These are phyloP conservation scores for Ramaria rubella DNA, from an alignment of 768 basidiomycete species.

Conservation along the genomic window DNA sequence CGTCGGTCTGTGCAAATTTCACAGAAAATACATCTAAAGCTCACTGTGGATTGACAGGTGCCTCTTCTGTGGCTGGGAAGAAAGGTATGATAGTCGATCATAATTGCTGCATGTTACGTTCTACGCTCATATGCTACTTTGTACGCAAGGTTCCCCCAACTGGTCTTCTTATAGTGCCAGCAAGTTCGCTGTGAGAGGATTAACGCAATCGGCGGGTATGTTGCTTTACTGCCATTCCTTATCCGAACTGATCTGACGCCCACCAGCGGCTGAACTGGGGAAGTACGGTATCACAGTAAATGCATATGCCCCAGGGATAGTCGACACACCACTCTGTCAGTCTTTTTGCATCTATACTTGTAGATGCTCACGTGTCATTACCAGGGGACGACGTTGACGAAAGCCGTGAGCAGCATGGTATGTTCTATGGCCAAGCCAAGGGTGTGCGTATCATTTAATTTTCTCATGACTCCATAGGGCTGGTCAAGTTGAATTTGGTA, in stretches of 20 bases:
- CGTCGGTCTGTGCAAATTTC: slow-evolving; percentile 3
- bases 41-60: slow-evolving; percentile 10
- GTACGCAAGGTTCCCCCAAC: slow-evolving; percentile 11
- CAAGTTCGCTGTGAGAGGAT: slow-evolving; percentile 21
- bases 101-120: background rate
- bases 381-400: slow-evolving; percentile 3
- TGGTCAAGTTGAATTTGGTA: background rate
- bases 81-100: slow-evolving; percentile 15
- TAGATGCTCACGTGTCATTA: background rate
- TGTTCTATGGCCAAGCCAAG: background rate
- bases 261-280: slow-evolving; percentile 16
- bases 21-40: background rate
- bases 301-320: slow-evolving; percentile 33
- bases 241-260: background rate
- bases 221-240: background rate
- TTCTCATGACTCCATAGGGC: background rate
- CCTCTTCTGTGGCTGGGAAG: slow-evolving; percentile 34
- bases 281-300: slow-evolving; percentile 32
- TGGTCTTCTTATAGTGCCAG: slow-evolving; percentile 14
- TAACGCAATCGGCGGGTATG: slow-evolving; percentile 21
- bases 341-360: background rate
- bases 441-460: background rate
- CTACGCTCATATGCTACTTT: background rate
- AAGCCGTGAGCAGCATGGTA: background rate
- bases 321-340: slow-evolving; percentile 27